These are phyloP conservation scores for Diddensiella santjacobensis DNA, from an alignment of 805 yeast genomes.

Conservation along the genomic window DNA sequence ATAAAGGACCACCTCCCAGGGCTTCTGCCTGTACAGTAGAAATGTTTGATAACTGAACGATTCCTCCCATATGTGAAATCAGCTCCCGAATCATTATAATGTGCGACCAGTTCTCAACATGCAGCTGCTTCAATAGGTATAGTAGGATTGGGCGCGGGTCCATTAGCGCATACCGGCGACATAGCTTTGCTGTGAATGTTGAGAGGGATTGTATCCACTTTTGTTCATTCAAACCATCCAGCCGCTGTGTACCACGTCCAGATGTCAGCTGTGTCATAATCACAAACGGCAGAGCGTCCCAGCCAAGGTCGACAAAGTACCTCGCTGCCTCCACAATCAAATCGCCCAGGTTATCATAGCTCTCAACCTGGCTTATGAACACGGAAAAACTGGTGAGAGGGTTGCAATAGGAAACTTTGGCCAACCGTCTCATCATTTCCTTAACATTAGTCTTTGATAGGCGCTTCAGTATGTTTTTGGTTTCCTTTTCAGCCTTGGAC, in stretches of 20 bases:
- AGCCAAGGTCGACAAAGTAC: conserved; percentile 69
- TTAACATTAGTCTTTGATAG: conserved; percentile 74
- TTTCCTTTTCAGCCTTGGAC: conserved; percentile 68
- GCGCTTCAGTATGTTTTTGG: conserved; percentile 73
- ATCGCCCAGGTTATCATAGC: conserved; percentile 80
- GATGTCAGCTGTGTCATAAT: conserved; percentile 65
- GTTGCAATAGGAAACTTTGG: conserved; percentile 67
- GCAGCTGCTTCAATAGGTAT: conserved; percentile 60
- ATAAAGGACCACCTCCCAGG: conserved; percentile 59
- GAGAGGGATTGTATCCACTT: conserved; percentile 83
- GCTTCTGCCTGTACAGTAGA: conserved; percentile 60
- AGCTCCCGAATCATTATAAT: conserved; percentile 65
- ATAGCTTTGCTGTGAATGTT: conserved; percentile 69
- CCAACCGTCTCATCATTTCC: conserved; percentile 67
- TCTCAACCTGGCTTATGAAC: conserved; percentile 77
- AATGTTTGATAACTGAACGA: conserved; percentile 63
- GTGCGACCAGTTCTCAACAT: conserved; percentile 54
- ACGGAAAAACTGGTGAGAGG: conserved; percentile 75
- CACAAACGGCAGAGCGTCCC: conserved; percentile 80
- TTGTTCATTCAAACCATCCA: conserved; percentile 74
- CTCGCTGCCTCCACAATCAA: conserved; percentile 75
- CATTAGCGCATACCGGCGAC: conserved; percentile 52
- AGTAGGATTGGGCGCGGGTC: conserved; percentile 59
- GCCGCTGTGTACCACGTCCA: conserved; percentile 64
- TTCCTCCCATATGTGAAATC: conserved; percentile 71